These are phyloP conservation scores for Hemisphaericaspora xylanilytica DNA, from an alignment of 1,139 yeast species.

Conservation along the genomic window DNA sequence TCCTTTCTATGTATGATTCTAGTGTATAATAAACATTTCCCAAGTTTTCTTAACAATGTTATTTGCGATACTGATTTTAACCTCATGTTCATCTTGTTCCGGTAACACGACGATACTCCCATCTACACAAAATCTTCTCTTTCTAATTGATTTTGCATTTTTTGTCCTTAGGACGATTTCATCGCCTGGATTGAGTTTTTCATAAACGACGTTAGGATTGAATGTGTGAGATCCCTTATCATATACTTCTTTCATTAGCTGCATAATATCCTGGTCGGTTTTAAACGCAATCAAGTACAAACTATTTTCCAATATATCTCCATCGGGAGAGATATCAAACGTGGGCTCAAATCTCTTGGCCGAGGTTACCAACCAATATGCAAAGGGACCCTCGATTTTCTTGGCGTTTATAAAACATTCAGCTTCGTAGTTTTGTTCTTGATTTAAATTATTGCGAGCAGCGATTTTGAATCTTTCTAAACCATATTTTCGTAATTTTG, in stretches of 20 bases:
- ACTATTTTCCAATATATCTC: slow-evolving; percentile 48
- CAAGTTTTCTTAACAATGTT: slow-evolving; percentile 22
- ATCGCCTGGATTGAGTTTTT: slow-evolving; percentile 25
- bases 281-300: slow-evolving; percentile 58
- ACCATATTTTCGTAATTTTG: slow-evolving; percentile 64
- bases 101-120: slow-evolving; percentile 44
- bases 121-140: slow-evolving; percentile 53
- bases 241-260: slow-evolving; percentile 60
- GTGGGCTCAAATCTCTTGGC: slow-evolving; percentile 63
- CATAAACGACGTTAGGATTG: slow-evolving; percentile 45
- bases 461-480: slow-evolving; percentile 67
- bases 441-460: slow-evolving; percentile 51
- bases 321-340: slow-evolving; percentile 72
- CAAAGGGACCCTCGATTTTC: slow-evolving; percentile 42
- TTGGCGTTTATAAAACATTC: slow-evolving; percentile 18
- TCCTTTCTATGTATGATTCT: slow-evolving; percentile 1
- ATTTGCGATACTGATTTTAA: slow-evolving; percentile 20
- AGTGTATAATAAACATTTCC: slow-evolving; percentile 19
- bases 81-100: slow-evolving; percentile 19
- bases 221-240: slow-evolving; percentile 53
- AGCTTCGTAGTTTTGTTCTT: slow-evolving; percentile 53
- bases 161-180: slow-evolving; percentile 26
- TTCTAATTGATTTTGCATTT: slow-evolving; percentile 16
- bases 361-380: slow-evolving; percentile 67
- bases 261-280: slow-evolving; percentile 44